Evolutionary conservation across 768 basidiomycete genomes (phyloP).

Genomic region (Suillus discolor): DNA sequence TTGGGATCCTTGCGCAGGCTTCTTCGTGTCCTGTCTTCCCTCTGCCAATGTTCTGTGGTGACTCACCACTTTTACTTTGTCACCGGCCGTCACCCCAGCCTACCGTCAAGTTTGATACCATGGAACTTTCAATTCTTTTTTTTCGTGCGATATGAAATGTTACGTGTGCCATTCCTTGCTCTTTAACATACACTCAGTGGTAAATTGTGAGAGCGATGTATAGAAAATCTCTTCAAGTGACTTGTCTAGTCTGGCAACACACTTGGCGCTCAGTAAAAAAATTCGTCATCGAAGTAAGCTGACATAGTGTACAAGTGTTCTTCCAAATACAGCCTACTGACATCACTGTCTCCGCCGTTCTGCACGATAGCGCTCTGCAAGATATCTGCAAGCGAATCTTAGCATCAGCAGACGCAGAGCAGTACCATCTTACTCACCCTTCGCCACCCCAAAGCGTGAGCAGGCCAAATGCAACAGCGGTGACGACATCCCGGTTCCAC

Average conservation of each 20-base stretch:
- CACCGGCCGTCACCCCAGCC: slow-evolving; percentile 48
- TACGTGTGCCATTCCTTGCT: slow-evolving; percentile 94
- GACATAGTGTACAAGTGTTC: background rate
- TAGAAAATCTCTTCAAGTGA: background rate
- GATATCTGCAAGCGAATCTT: slow-evolving; percentile 29
- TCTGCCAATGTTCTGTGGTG: slow-evolving; percentile 72
- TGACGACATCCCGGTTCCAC: slow-evolving; percentile 68
- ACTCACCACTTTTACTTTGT: slow-evolving; percentile 75
- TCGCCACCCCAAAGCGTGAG: slow-evolving; percentile 65
- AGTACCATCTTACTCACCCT: slow-evolving; percentile 47
- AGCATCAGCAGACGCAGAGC: background rate
- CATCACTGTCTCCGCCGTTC: slow-evolving; percentile 16
- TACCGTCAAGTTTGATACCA: slow-evolving; percentile 53
- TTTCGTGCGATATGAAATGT: slow-evolving; percentile 89
- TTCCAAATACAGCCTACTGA: background rate
- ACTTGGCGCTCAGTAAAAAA: background rate
- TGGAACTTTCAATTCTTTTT: slow-evolving; percentile 38
- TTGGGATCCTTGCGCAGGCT: slow-evolving; percentile 64
- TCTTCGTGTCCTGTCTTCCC: slow-evolving; percentile 63
- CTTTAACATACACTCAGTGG: slow-evolving; percentile 74
- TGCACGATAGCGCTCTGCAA: slow-evolving; percentile 42
- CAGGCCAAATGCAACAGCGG: slow-evolving; percentile 58
- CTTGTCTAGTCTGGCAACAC: background rate
- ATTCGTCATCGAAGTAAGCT: background rate
- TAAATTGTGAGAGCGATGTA: background rate